A percentile compares a stretch with the other conserved stretches of the same genome.
These are phyloP conservation scores for Xylariaceae sp. DNA, from an alignment of 2,329 filamentous ascomycete species.

Conservation along the genomic window DNA sequence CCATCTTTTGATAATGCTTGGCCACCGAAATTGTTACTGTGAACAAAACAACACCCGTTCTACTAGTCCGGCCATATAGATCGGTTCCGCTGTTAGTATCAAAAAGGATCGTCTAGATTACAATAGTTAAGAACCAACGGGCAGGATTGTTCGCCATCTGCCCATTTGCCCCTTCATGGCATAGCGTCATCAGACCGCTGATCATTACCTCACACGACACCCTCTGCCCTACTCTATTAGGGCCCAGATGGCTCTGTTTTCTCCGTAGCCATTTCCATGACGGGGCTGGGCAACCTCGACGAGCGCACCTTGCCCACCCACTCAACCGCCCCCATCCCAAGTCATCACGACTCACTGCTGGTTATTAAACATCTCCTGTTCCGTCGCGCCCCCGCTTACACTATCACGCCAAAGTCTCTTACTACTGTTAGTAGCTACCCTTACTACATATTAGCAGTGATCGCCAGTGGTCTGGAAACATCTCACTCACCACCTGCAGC, in stretches of 20 bases:
- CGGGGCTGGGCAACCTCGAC: no score
- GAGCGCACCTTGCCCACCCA: no score
- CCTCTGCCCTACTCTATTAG: conserved; percentile 35
- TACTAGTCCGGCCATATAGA: background rate
- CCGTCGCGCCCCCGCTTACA: conserved; percentile 6
- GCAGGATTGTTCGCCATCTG: conserved; percentile 29
- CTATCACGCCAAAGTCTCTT: background rate
- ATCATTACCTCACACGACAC: conserved; percentile 39
- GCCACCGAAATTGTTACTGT: no score
- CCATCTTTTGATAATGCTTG: no score
- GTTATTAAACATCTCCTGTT: no score
- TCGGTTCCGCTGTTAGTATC: no score
- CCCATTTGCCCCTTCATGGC: conserved; percentile 35
- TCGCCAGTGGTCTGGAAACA: conserved; percentile 38
- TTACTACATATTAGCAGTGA: conserved; percentile 33
- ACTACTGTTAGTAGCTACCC: background rate
- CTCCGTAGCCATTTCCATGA: conserved; percentile 27
- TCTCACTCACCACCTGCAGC: conserved; percentile 30
- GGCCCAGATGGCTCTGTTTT: conserved; percentile 38
- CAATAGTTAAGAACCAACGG: conserved; percentile 11
- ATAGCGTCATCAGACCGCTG: conserved; percentile 41
- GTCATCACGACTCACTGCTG: conserved; percentile 21
- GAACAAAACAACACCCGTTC: background rate
- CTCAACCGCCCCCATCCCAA: conserved; percentile 27
- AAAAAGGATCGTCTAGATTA: conserved; percentile 10